Evolutionary conservation across 2,329 filamentous ascomycete species (phyloP).

Genomic region (Sporothrix variecibatus): DNA sequence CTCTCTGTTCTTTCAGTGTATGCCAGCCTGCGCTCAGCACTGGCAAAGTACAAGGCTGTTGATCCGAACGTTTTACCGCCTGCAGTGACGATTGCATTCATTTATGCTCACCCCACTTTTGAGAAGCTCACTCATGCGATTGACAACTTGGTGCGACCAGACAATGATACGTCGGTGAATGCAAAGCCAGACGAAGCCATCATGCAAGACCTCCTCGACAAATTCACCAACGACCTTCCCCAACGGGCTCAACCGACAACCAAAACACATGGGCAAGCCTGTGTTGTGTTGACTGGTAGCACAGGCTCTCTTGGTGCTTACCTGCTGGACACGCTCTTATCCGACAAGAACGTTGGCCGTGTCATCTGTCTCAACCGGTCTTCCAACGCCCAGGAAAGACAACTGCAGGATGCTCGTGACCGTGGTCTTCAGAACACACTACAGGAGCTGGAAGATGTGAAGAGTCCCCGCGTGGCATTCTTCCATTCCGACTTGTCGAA

Average conservation of each 20-base stretch:
- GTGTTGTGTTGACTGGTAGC: neutral
- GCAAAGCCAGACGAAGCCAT: neutral
- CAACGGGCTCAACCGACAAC: neutral
- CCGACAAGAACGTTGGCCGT: neutral
- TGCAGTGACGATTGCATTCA: neutral
- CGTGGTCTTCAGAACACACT: neutral
- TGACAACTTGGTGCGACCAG: neutral
- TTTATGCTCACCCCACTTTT: neutral
- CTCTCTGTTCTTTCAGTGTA: neutral
- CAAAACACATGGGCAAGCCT: neutral
- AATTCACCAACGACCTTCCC: neutral
- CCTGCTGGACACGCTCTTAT: neutral
- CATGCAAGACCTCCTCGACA: neutral
- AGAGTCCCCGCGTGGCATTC: neutral
- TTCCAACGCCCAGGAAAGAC: neutral
- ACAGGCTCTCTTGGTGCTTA: neutral
- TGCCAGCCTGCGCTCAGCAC: neutral
- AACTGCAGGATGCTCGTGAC: neutral
- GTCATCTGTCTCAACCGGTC: neutral
- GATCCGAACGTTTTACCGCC: neutral
- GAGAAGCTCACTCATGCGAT: neutral
- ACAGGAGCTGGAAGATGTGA: neutral
- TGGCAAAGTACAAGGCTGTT: neutral
- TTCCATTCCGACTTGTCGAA: neutral
- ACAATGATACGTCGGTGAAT: neutral